These are phyloP conservation scores for Penicillium egyptiacum DNA, from an alignment of 495 filamentous ascomycete species.

Conservation along the genomic window DNA sequence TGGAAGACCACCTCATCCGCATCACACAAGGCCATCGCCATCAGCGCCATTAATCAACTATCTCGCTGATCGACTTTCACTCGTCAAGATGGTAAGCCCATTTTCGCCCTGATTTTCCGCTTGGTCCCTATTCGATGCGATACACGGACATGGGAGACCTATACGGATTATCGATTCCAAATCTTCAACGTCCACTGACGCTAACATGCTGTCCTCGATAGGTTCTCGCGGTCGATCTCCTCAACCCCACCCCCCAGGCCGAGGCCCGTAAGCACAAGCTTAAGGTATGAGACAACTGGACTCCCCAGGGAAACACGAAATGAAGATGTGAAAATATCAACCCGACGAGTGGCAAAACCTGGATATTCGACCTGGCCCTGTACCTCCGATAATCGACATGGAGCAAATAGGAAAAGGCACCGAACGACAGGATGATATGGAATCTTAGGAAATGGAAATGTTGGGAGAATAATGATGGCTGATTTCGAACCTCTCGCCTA, in stretches of 20 bases:
- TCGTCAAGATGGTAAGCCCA: conserved; percentile 51
- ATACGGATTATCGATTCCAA: background rate
- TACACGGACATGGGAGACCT: background rate
- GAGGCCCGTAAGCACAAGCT: conserved; percentile 99
- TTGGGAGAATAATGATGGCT: conserved; percentile 18
- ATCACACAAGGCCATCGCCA: conserved; percentile 49
- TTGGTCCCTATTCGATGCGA: conserved; percentile 8
- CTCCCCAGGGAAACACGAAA: conserved; percentile 13
- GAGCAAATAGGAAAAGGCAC: conserved; percentile 9
- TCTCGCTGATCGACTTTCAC: conserved; percentile 49
- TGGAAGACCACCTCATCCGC: conserved; percentile 38
- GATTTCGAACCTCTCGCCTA: conserved; percentile 12
- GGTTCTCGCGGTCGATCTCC: conserved; percentile 99
- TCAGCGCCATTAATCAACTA: conserved; percentile 51
- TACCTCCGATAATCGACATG: conserved; percentile 7
- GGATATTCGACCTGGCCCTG: conserved; percentile 5
- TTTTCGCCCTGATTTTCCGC: conserved; percentile 16
- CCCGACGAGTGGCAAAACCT: conserved; percentile 1
- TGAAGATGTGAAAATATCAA: conserved; percentile 8
- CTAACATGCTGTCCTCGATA: conserved; percentile 44
- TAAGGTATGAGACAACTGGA: conserved; percentile 67
- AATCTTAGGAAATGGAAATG: conserved; percentile 1
- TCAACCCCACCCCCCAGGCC: conserved; percentile 92
- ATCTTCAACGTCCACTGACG: conserved; percentile 1
- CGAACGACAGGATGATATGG: conserved; percentile 2